These are phyloP conservation scores for Trametes cingulata DNA, from an alignment of 768 basidiomycete species.

Conservation along the genomic window DNA sequence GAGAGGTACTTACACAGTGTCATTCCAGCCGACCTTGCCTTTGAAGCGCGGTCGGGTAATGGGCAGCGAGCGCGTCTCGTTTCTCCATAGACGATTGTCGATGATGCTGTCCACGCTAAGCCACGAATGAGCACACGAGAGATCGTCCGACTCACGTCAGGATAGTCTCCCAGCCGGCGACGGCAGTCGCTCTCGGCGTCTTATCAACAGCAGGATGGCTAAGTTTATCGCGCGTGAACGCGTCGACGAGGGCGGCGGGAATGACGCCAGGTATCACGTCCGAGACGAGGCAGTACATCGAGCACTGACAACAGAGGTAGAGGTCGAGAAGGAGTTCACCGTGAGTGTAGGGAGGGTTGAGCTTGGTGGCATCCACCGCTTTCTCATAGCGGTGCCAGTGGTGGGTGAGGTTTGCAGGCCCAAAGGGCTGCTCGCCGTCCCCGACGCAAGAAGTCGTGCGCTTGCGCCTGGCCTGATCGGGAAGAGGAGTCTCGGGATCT, in stretches of 20 bases:
- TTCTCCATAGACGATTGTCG: conserved; percentile 75
- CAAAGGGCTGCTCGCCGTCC: conserved; percentile 48
- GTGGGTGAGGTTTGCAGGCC: conserved; percentile 61
- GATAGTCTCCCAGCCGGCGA: conserved; percentile 64
- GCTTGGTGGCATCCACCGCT: conserved; percentile 67
- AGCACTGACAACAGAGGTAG: conserved; percentile 85
- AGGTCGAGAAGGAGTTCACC: conserved; percentile 63
- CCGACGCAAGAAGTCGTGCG: conserved; percentile 53
- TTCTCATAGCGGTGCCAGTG: conserved; percentile 78
- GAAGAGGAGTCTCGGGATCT: conserved; percentile 44
- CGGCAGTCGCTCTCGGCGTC: conserved; percentile 54
- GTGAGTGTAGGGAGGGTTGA: conserved; percentile 60
- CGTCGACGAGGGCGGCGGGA: conserved; percentile 59
- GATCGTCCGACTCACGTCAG: conserved; percentile 48
- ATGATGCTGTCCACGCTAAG: conserved; percentile 50
- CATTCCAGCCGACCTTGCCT: conserved; percentile 66
- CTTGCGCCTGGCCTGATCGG: conserved; percentile 53
- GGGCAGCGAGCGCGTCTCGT: conserved; percentile 59
- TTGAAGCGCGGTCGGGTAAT: conserved; percentile 57
- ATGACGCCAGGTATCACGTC: conserved; percentile 74
- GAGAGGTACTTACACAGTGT: conserved; percentile 48
- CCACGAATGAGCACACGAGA: background rate
- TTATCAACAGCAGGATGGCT: conserved; percentile 59
- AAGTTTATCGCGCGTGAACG: conserved; percentile 61
- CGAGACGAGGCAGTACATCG: conserved; percentile 69